phyloP scores from a whole-genome alignment of 2,329 filamentous ascomycete genomes.

The Trichoderma koningii region DNA sequence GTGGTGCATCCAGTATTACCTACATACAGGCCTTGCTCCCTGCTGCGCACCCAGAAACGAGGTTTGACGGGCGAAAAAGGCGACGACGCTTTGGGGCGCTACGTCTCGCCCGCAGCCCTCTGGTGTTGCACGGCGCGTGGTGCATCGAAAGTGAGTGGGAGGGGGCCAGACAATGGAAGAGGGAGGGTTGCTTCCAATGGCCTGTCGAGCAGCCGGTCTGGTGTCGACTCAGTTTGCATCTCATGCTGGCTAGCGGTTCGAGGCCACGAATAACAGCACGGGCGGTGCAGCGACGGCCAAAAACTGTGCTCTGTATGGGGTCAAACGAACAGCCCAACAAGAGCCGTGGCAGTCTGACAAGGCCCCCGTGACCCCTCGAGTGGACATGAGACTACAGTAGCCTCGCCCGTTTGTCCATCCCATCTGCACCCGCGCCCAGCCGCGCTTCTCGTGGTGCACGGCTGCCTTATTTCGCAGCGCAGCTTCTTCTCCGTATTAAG shows the following conservation, averaged over 20 bases:
- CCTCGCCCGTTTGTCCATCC: conserved; percentile 5
- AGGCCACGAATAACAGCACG: background rate
- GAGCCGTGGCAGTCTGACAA: conserved; percentile 20
- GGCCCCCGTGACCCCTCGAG: conserved; percentile 25
- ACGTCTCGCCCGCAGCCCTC: background rate
- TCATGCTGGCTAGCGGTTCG: conserved; percentile 1
- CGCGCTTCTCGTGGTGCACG: background rate
- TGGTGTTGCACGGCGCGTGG: conserved; percentile 20
- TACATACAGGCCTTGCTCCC: background rate
- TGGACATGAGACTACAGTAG: conserved; percentile 14
- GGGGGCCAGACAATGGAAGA: background rate
- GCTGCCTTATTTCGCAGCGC: background rate
- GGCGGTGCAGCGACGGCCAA: conserved; percentile 8
- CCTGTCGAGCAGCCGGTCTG: background rate
- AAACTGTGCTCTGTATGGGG: conserved; percentile 11
- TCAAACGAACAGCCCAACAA: conserved; percentile 6
- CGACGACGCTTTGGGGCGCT: background rate
- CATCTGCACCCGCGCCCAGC: conserved; percentile 13
- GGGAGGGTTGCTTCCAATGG: background rate
- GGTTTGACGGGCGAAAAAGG: background rate
- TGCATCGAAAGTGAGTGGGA: conserved; percentile 18
- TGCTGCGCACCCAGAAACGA: conserved; percentile 3
- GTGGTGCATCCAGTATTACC: conserved; percentile 10
- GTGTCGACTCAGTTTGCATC: background rate
- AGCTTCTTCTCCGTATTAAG: background rate